phyloP scores from a whole-genome alignment of 169 alveolate genomes.

The Plasmodium relictum region DNA sequence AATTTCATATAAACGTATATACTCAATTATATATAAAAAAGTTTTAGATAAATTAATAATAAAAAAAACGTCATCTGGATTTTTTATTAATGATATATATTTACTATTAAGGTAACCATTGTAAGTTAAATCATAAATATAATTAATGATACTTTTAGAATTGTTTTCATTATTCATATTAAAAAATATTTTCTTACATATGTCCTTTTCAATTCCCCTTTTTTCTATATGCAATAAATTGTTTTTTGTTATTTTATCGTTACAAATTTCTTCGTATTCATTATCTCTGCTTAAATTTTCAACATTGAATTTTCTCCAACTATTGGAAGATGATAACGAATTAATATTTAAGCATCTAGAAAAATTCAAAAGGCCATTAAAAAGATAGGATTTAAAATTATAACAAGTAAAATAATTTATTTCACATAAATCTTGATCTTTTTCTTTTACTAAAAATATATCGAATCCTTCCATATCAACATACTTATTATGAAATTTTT shows the following conservation, averaged over 20 bases:
- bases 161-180: slow-evolving; percentile 15
- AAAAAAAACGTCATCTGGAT: slow-evolving; percentile 22
- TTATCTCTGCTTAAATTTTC: not conserved
- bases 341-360: slow-evolving; percentile 8
- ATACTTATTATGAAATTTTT: not conserved
- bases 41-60: slow-evolving; percentile 16
- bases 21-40: slow-evolving; percentile 7
- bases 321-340: not conserved
- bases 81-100: not conserved
- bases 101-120: not conserved
- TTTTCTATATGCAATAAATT: not conserved
- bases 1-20: slow-evolving; percentile 2
- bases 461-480: slow-evolving; percentile 21
- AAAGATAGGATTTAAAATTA: slow-evolving; percentile 14
- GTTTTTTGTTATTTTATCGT: not conserved
- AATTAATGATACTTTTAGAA: slow-evolving; percentile 5
- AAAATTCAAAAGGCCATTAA: slow-evolving; percentile 16
- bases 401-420: slow-evolving; percentile 11
- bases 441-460: slow-evolving; percentile 16
- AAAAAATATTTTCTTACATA: slow-evolving; percentile 24
- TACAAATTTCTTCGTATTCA: not conserved
- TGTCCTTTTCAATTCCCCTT: slow-evolving; percentile 5
- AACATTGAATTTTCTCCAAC: not conserved
- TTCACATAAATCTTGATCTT: slow-evolving; percentile 12
- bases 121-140: slow-evolving; percentile 20